These are phyloP conservation scores for Galerina sulciceps DNA, from an alignment of 768 basidiomycete genomes.

Conservation along the genomic window DNA sequence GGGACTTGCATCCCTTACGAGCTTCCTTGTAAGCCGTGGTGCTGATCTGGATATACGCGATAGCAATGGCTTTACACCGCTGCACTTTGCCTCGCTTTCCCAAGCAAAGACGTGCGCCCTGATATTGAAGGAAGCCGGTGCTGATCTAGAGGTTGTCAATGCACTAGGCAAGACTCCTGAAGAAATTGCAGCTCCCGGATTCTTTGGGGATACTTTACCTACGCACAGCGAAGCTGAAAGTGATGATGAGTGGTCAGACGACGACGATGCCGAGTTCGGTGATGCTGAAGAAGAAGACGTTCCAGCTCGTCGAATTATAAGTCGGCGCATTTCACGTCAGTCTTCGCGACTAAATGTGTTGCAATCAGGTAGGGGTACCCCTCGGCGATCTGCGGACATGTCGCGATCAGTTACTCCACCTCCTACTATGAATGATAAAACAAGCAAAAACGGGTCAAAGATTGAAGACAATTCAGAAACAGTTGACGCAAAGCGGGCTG, in stretches of 20 bases:
- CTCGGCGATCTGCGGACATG: constrained; percentile 32
- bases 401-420: constrained; percentile 36
- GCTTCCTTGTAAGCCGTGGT: constrained; percentile 71
- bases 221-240: constrained; percentile 28
- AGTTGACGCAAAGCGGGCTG: constrained; percentile 51
- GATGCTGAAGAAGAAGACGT: constrained; percentile 71
- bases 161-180: constrained; percentile 69
- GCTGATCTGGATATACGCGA: constrained; percentile 87
- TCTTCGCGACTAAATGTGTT: constrained; percentile 28
- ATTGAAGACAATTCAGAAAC: constrained; percentile 19
- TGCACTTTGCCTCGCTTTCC: constrained; percentile 82
- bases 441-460: constrained; percentile 21
- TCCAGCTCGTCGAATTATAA: constrained; percentile 35
- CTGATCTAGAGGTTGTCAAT: constrained; percentile 78
- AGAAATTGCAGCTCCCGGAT: constrained; percentile 55
- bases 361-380: constrained; percentile 32
- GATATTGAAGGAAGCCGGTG: constrained; percentile 78
- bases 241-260: constrained; percentile 30
- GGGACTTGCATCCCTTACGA: constrained; percentile 70
- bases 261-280: constrained; percentile 67
- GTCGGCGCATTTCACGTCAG: constrained; percentile 38
- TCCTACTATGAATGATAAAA: constrained; percentile 10
- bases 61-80: constrained; percentile 86
- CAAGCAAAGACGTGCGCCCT: constrained; percentile 66
- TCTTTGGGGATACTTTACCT: constrained; percentile 43